Base-by-base conservation (phyloP, 2,329 filamentous ascomycete species). In the Fusarium subtropicale region DNA sequence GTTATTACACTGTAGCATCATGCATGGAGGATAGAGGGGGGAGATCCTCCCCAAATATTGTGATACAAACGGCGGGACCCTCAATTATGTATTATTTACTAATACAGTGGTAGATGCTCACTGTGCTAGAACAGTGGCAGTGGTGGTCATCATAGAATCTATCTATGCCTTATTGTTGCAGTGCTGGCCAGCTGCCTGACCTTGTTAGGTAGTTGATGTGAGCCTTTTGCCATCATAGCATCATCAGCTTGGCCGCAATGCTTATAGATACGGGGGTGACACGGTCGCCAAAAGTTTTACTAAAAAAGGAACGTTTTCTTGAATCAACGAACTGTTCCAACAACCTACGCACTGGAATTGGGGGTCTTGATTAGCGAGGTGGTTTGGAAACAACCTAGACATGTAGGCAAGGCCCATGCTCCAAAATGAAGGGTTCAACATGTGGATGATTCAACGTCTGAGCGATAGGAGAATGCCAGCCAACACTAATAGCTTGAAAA, bases 351-450 rank as follows among this genome's bases (percentile, higher is more conserved):
- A 56, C 46, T 50, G 50, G 45, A 56, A 48, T 66, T 42, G 41
- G 36, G 44, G 62, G 47, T 36, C 52, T 46, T 66, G 56, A 66
- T 51, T 56, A 61, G 56, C 51, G 62, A 66, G 31, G 50, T 30
- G 36, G 51, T 64, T 64, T 58, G 46, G 52, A 51, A 58, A 64
- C 59, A 64, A 64, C 59, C 48, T 46, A 60, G 31, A 34, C 42
- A 48, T 56, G n/a, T 41, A 24, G 45, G 31, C 22, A 30, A 50
- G 41, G 46, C 41, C 62, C 41, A 66, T 66, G 56, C 50, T 56
- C 51, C 54, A 44, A 54, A 66, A 52, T 62, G 62, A 66, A 66
- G 50, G 60, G 62, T 61, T 60, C 53, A 62, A 56, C 28, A 45
- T 44, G 58, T 48, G 58, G 45, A 47, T 48, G 57, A 28, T 18